Percentiles rank a stretch among this genome's conserved stretches.
These are phyloP conservation scores for Arthroderma sp. DNA, from an alignment of 2,329 filamentous ascomycete genomes.

Conservation along the genomic window DNA sequence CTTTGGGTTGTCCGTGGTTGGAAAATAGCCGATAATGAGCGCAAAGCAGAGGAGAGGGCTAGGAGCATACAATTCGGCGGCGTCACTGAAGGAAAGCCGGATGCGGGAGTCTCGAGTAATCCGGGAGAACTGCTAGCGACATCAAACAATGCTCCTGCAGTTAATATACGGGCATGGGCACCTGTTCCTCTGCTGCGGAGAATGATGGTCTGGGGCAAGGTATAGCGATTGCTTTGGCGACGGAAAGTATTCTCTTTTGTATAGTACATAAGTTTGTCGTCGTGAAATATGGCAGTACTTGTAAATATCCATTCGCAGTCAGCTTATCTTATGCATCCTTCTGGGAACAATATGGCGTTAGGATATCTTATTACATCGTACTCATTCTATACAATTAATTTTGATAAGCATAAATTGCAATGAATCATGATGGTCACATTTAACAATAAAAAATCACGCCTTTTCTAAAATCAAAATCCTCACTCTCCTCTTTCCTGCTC, in stretches of 20 bases:
- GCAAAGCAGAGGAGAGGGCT: slow-evolving; percentile 8
- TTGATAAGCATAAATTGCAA: no score
- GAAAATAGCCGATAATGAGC: slow-evolving; percentile 23
- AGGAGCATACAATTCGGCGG: no score
- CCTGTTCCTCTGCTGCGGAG: slow-evolving; percentile 16
- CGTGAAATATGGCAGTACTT: no score
- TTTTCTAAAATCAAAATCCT: slow-evolving; percentile 29
- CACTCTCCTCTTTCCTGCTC: slow-evolving; percentile 76
- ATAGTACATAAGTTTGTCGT: no score
- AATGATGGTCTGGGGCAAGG: slow-evolving; percentile 20
- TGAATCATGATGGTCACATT: no score
- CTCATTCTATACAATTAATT: no score
- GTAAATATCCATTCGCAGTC: no score
- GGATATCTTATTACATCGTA: no score
- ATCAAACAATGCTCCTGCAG: slow-evolving; percentile 1
- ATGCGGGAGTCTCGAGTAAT: background rate
- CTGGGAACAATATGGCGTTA: no score
- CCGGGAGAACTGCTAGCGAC: background rate
- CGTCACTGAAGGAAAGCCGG: no score
- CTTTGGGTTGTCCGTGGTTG: slow-evolving; percentile 28
- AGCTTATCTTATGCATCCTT: no score
- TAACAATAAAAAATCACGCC: slow-evolving; percentile 5
- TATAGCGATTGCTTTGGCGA: slow-evolving; percentile 9
- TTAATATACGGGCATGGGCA: slow-evolving; percentile 13
- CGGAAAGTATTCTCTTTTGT: no score